A percentile compares a stretch with the other conserved stretches of the same genome.
Conservation (phyloP, 495 filamentous ascomycete species). For the Copromyces sp. region DNA sequence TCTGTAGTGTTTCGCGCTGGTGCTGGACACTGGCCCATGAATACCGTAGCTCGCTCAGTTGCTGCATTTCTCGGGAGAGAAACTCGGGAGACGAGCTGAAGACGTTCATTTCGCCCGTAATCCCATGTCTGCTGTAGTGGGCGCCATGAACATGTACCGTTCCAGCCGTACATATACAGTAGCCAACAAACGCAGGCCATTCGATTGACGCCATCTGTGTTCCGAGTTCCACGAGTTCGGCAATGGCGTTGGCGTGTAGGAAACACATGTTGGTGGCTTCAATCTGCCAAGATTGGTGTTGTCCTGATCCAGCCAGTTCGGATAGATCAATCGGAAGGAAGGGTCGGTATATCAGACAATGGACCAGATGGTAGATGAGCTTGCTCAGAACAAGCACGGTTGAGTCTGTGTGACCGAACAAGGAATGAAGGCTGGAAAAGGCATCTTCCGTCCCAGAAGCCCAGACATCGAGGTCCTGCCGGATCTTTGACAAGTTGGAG, state of each 20-base stretch:
- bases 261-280: constrained; percentile 81
- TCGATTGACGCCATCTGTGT: constrained; percentile 55
- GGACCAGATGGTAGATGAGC: constrained; percentile 72
- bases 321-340: constrained; percentile 76
- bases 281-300: constrained; percentile 86
- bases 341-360: constrained; percentile 74
- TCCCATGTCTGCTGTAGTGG: constrained; percentile 57
- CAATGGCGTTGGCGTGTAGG: constrained; percentile 76
- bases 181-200: constrained; percentile 75
- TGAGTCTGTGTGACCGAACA: constrained; percentile 69
- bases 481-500: constrained; percentile 75
- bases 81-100: constrained; percentile 54
- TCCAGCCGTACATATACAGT: constrained; percentile 71
- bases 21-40: constrained; percentile 70
- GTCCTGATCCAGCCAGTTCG: constrained; percentile 64
- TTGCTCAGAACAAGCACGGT: constrained; percentile 72
- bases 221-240: constrained; percentile 70
- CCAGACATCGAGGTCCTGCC: constrained; percentile 77
- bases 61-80: constrained; percentile 65
- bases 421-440: constrained; percentile 59
- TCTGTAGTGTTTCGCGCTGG: constrained; percentile 66
- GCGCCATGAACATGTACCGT: constrained; percentile 79
- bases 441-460: constrained; percentile 70
- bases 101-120: constrained; percentile 46
- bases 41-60: constrained; percentile 60